A percentile compares a stretch with the other conserved stretches of the same genome.
phyloP scores from a whole-genome alignment of 352 stramenopile genomes.

The Phytophthora pinifolia region DNA sequence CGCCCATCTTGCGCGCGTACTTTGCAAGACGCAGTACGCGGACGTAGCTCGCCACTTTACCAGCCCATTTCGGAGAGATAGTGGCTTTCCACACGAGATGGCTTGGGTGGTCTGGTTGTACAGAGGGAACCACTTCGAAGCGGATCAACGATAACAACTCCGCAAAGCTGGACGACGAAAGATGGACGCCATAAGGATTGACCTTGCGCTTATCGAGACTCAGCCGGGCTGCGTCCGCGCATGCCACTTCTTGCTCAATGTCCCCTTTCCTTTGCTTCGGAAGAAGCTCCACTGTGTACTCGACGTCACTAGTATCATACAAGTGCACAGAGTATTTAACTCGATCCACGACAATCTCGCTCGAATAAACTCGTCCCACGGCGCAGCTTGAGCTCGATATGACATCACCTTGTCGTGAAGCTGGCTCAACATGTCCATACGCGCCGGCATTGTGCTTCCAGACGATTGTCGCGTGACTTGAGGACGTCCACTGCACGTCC shows the following conservation, averaged over 20 bases:
- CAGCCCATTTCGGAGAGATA: conserved; percentile 35
- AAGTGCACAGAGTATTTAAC: conserved; percentile 22
- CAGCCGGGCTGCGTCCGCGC: not conserved
- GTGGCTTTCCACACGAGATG: conserved; percentile 18
- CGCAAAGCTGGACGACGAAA: conserved; percentile 45
- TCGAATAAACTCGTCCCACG: conserved; percentile 35
- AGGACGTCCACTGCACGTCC: conserved; percentile 13
- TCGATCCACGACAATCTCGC: conserved; percentile 27
- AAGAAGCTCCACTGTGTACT: conserved; percentile 31
- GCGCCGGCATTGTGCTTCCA: conserved; percentile 35
- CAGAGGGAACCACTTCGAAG: conserved; percentile 14
- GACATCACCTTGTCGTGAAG: not conserved
- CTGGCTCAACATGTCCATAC: too few relatives aligned
- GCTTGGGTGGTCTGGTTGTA: too few relatives aligned
- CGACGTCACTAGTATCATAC: conserved; percentile 27
- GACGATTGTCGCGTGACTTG: conserved; percentile 24
- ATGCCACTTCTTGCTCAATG: not conserved
- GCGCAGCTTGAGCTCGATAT: not conserved
- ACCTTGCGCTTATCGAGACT: conserved; percentile 43
- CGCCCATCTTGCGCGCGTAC: conserved; percentile 41
- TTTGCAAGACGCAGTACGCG: conserved; percentile 44
- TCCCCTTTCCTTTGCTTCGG: conserved; percentile 12
- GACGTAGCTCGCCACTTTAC: conserved; percentile 46
- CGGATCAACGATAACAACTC: conserved; percentile 42
- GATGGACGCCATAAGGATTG: conserved; percentile 48